Evolutionary conservation across 1,139 yeast species (phyloP), one percentile per base, ranked within the genome.

Genomic region (Saccharomyces hybrid): DNA sequence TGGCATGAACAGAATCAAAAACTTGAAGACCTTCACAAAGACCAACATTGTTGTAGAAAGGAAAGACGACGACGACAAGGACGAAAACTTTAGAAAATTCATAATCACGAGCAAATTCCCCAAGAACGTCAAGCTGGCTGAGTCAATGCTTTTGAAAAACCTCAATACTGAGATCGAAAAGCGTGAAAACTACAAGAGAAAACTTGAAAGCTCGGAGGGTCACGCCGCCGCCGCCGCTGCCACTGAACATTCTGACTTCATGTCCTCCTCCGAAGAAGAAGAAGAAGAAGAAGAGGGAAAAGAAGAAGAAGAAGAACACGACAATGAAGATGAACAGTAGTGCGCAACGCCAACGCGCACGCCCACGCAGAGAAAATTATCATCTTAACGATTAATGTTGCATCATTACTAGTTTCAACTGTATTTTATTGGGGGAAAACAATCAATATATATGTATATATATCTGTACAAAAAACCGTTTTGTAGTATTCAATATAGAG

Each of bases 1-100:
- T 64, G 84, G 85, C 61, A 97, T 97, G 48, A 75, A 88, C 48
- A 80, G 95, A 72, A 88, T 90, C 63, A 95, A 88, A 69, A 96
- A 91, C 55, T 87, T 90, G 54, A 80, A 97, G 63, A 82, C 86
- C 63, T 80, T 79, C 48, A 82, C 91, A 55, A 93, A 93, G 42
- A 93, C 96, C 31, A 80, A 83, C 52, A 89, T 90, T 67, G 83
- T 85, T 9, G 88, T 90, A 60, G 86, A 89, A 51, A 84, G 85
- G 60, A 87, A 83, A 63, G 47, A 44, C 8, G 51, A 49, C 19
- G 79, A 79, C 44, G 86, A 84, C 66, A 82, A 83, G 52, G 84
- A 83, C 62, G 83, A 80, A 57, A 79, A 80, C 31, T 86, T 84
- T 64, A 78, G 97, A 61, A 75, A 79, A 51, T 88, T 89, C 69